These are phyloP conservation scores for Melampsora americana DNA, from an alignment of 1,284 basidiomycete genomes.

Conservation along the genomic window DNA sequence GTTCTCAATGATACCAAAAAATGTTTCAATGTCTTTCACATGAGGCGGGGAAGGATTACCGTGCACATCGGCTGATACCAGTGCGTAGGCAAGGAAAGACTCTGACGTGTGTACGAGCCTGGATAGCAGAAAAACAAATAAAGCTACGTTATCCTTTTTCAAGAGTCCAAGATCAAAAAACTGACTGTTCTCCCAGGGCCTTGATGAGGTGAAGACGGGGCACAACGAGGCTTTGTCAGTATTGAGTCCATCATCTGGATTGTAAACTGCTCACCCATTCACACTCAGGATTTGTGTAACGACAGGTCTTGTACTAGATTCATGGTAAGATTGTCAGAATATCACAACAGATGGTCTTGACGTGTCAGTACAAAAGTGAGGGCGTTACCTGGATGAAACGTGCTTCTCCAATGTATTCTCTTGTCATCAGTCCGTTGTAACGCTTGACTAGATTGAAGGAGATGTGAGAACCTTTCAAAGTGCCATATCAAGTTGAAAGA, in stretches of 20 bases:
- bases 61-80: background rate
- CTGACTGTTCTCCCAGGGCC: no score
- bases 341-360: no score
- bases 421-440: background rate
- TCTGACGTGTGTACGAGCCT: background rate
- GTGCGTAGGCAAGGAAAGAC: background rate
- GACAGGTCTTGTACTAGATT: no score
- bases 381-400: no score
- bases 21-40: slow-evolving; percentile 6
- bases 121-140: background rate
- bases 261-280: no score
- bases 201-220: no score
- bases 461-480: background rate
- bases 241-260: no score
- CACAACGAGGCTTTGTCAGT: no score
- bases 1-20: slow-evolving; percentile 9
- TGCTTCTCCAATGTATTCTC: background rate
- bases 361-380: no score
- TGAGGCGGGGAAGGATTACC: background rate
- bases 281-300: no score
- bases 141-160: background rate
- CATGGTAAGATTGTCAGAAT: no score
- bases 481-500: background rate
- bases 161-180: no score
- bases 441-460: background rate